phyloP scores from a whole-genome alignment of 2,329 filamentous ascomycete genomes.

The Aspergillus sp. region DNA sequence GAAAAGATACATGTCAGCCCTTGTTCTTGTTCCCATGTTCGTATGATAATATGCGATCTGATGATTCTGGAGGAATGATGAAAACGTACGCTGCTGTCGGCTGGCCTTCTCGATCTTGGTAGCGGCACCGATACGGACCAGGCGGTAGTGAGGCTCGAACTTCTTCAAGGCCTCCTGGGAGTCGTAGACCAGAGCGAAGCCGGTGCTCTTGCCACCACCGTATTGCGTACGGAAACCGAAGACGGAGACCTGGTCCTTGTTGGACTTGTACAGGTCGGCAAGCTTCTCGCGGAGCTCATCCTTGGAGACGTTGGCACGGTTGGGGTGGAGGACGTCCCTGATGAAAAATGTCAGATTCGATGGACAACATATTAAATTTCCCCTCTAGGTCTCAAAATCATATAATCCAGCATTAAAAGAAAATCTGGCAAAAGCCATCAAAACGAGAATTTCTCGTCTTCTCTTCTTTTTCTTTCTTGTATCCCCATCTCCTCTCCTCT shows the following conservation, averaged over 20 bases:
- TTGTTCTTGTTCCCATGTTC: not conserved
- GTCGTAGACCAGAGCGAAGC: constrained; percentile 98
- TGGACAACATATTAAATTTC: not conserved
- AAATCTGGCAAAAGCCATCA: no score
- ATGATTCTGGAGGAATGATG: not conserved
- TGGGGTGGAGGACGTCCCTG: constrained; percentile 99
- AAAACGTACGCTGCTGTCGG: constrained; percentile 95
- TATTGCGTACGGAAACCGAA: constrained; percentile 98
- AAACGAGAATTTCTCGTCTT: no score
- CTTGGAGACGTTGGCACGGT: constrained; percentile 98
- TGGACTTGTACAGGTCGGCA: constrained; percentile 92
- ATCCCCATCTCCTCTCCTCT: no score
- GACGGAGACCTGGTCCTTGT: constrained; percentile 95
- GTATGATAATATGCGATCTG: no score
- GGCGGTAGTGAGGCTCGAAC: constrained; percentile 98
- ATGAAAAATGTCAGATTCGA: constrained; percentile 9
- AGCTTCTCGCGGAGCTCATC: constrained; percentile 96
- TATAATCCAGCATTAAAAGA: constrained; percentile 4
- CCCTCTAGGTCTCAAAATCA: constrained; percentile 1
- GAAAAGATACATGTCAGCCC: constrained; percentile 1
- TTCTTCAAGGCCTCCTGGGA: constrained; percentile 98
- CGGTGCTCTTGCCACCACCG: constrained; percentile 99
- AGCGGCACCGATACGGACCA: constrained; percentile 87
- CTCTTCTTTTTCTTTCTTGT: no score
- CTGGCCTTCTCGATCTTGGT: constrained; percentile 94